Evolutionary conservation across 176 grass and related monocot species (phyloP).

Genomic region (Lolium rigidum): DNA sequence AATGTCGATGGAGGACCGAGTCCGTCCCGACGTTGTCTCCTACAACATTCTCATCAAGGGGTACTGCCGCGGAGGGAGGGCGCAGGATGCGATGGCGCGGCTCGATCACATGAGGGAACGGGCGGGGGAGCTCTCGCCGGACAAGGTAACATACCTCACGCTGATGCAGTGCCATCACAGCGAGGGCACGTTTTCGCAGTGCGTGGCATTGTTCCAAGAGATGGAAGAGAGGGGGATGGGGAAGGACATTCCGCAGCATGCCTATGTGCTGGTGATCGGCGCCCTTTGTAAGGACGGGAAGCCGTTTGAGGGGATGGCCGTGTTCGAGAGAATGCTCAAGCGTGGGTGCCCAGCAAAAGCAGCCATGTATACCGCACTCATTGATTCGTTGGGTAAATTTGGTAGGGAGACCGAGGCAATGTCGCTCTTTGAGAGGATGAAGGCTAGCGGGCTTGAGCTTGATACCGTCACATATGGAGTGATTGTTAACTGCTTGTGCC

Average conservation of each 20-base stretch:
- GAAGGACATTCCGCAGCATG: constrained; percentile 79
- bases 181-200: constrained; percentile 56
- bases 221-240: constrained; percentile 78
- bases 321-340: constrained; percentile 81
- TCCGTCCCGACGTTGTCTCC: constrained; percentile 65
- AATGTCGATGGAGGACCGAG: constrained; percentile 57
- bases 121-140: constrained; percentile 46
- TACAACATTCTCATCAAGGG: constrained; percentile 91
- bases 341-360: constrained; percentile 64
- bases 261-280: constrained; percentile 65
- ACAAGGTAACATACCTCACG: constrained; percentile 80
- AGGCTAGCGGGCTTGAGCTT: constrained; percentile 56
- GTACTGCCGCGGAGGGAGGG: constrained; percentile 63
- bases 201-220: constrained; percentile 67
- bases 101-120: constrained; percentile 57
- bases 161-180: constrained; percentile 80
- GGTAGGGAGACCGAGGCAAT: constrained; percentile 65
- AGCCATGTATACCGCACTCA: constrained; percentile 68
- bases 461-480: constrained; percentile 73
- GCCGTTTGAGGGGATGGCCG: constrained; percentile 71
- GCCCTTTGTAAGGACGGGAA: constrained; percentile 70
- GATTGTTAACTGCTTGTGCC: constrained; percentile 84
- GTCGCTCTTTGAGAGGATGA: constrained; percentile 81
- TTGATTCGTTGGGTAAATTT: constrained; percentile 67
- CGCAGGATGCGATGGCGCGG: constrained; percentile 48